Conservation (phyloP, 2,329 filamentous ascomycete genomes). For the Aschersonia sp. region DNA sequence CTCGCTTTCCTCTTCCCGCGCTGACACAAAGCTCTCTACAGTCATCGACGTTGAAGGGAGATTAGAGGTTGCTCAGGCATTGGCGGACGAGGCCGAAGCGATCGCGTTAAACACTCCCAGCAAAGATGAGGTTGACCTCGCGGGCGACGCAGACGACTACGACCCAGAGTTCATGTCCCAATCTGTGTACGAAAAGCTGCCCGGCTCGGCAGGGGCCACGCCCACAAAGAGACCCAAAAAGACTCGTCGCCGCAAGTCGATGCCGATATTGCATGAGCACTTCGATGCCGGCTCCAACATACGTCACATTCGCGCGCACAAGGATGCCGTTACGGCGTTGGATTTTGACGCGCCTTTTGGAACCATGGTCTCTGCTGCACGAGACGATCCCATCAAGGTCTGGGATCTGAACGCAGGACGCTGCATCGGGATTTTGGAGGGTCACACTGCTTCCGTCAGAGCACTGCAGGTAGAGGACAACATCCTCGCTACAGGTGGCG, state of each 20-base stretch:
- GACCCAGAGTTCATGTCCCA: constrained; percentile 77
- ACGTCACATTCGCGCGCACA: constrained; percentile 76
- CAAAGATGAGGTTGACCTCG: constrained; percentile 38
- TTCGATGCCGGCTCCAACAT: constrained; percentile 82
- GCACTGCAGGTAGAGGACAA: constrained; percentile 91
- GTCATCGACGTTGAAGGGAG: constrained; percentile 48
- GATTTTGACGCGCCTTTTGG: constrained; percentile 98
- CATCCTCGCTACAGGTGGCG: constrained; percentile 83
- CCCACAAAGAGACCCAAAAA: constrained; percentile 33
- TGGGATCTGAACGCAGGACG: constrained; percentile 93
- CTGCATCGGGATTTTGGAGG: constrained; percentile 83
- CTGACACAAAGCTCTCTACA: constrained; percentile 12
- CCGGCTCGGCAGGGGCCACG: constrained; percentile 35
- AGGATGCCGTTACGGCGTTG: constrained; percentile 73
- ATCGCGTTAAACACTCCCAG: constrained; percentile 36
- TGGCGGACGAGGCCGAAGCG: constrained; percentile 43
- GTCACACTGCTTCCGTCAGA: constrained; percentile 86
- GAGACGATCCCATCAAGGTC: constrained; percentile 88
- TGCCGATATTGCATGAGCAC: constrained; percentile 92
- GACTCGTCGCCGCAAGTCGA: constrained; percentile 60
- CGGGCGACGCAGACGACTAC: constrained; percentile 34
- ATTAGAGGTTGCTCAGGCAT: constrained; percentile 45
- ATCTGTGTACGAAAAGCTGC: constrained; percentile 89
- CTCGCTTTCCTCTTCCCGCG: neutral
- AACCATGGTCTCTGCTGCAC: constrained; percentile 77